Conservation (phyloP, 192 early-diverging fungal genomes). For the Linnemannia elongata region DNA sequence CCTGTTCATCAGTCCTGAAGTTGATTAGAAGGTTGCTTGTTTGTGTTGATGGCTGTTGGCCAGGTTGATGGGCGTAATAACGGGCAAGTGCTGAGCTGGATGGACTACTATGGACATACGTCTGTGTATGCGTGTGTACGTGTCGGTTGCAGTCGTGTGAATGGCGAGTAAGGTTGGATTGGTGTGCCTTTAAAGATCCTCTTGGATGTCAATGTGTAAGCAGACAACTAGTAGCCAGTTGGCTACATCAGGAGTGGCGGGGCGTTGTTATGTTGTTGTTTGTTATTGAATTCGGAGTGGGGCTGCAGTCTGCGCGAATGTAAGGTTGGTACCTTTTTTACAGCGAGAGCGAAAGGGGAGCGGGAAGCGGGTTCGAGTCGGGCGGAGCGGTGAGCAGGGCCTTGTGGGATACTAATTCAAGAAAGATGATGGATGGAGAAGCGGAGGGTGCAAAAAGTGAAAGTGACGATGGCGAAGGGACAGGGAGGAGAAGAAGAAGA, state of each 20-base stretch:
- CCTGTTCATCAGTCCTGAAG: background rate
- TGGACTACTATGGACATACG: background rate
- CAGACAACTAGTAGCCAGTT: too few species aligned
- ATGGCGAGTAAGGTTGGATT: background rate
- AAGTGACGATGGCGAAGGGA: background rate
- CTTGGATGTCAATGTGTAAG: too few species aligned
- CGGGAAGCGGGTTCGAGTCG: background rate
- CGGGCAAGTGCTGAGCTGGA: background rate
- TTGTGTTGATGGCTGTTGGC: background rate
- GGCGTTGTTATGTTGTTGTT: background rate
- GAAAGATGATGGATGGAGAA: background rate
- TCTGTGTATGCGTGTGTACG: background rate
- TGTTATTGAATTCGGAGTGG: background rate
- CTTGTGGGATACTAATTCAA: background rate
- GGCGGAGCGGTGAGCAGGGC: background rate
- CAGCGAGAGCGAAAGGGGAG: background rate
- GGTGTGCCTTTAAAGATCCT: background rate
- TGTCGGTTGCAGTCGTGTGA: background rate
- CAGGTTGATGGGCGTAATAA: background rate
- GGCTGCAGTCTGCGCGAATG: background rate
- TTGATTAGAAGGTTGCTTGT: background rate
- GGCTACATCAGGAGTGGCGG: too few species aligned
- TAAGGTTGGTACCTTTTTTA: background rate
- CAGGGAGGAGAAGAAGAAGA: too few species aligned
- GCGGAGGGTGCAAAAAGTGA: background rate